A percentile compares a stretch with the other conserved stretches of the same genome.
These are phyloP conservation scores for Arthroderma uncinatum DNA, from an alignment of 2,329 filamentous ascomycete genomes.

Conservation along the genomic window DNA sequence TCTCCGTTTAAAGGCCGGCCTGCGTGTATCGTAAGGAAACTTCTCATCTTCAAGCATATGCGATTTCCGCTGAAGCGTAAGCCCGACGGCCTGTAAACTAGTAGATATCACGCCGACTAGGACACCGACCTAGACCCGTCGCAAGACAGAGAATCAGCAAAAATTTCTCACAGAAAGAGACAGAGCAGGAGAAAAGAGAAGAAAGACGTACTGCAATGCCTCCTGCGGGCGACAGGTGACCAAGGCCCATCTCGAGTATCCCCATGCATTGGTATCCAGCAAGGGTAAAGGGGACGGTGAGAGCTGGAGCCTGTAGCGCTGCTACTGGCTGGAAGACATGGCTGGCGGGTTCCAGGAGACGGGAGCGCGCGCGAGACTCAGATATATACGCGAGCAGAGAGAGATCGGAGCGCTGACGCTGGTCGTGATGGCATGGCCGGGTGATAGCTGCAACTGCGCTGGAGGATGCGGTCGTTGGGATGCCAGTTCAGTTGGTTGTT, in stretches of 20 bases:
- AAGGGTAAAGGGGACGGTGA: constrained; percentile 9
- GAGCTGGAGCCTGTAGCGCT: constrained; percentile 13
- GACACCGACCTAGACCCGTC: constrained; percentile 63
- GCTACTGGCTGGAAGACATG: constrained; percentile 21
- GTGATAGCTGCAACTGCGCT: constrained; percentile 4
- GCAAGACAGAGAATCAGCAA: not conserved
- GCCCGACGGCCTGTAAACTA: constrained; percentile 83
- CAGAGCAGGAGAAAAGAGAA: constrained; percentile 1
- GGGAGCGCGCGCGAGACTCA: constrained; percentile 21
- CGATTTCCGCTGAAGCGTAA: constrained; percentile 94
- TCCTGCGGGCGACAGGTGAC: constrained; percentile 65
- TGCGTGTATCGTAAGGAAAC: constrained; percentile 59
- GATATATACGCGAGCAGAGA: constrained; percentile 1
- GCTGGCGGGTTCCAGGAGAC: constrained; percentile 23
- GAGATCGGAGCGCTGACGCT: not conserved
- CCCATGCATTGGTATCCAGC: constrained; percentile 24
- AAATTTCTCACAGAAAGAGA: not conserved
- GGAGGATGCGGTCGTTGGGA: not conserved
- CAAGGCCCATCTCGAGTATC: constrained; percentile 52
- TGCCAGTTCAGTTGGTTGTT: not conserved
- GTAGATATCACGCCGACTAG: constrained; percentile 87
- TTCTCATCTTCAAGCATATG: constrained; percentile 97
- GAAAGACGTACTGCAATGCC: constrained; percentile 56
- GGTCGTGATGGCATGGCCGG: constrained; percentile 3
- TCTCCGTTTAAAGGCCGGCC: constrained; percentile 78